Evolutionary conservation across 23 red algal genomes (phyloP).

Genomic region (Gracilaria gracilis): DNA sequence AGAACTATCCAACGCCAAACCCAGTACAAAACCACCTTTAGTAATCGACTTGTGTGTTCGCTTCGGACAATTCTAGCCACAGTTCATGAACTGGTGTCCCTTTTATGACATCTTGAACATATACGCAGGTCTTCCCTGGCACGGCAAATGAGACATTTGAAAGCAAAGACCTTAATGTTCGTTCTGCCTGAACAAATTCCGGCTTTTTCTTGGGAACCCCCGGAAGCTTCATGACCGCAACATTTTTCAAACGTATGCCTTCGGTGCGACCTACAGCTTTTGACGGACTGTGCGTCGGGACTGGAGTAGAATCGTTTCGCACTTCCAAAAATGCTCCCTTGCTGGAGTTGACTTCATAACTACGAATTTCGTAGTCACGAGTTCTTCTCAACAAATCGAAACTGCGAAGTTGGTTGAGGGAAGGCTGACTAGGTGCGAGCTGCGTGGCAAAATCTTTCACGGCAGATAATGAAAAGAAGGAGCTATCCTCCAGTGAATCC

Average conservation of each 20-base stretch:
- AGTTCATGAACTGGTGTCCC: conserved; percentile 40
- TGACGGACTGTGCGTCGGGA: background rate
- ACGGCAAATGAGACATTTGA: background rate
- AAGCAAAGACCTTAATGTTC: conserved; percentile 7
- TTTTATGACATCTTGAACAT: background rate
- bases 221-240: background rate
- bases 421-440: conserved; percentile 4
- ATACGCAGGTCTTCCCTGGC: conserved; percentile 13
- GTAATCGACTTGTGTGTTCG: conserved; percentile 22
- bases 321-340: background rate
- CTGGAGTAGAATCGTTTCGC: background rate
- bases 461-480: conserved; percentile 39
- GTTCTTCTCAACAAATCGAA: conserved; percentile 42
- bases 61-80: conserved; percentile 33
- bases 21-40: no score
- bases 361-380: conserved; percentile 23
- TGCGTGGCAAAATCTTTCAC: conserved; percentile 48
- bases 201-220: background rate
- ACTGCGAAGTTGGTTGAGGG: background rate
- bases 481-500: conserved; percentile 73
- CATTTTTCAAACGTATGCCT: background rate
- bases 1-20: no score
- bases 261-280: background rate
- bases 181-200: background rate
- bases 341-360: background rate